These are phyloP conservation scores for Penicillium concentricum DNA, from an alignment of 2,329 filamentous ascomycete species.

Conservation along the genomic window DNA sequence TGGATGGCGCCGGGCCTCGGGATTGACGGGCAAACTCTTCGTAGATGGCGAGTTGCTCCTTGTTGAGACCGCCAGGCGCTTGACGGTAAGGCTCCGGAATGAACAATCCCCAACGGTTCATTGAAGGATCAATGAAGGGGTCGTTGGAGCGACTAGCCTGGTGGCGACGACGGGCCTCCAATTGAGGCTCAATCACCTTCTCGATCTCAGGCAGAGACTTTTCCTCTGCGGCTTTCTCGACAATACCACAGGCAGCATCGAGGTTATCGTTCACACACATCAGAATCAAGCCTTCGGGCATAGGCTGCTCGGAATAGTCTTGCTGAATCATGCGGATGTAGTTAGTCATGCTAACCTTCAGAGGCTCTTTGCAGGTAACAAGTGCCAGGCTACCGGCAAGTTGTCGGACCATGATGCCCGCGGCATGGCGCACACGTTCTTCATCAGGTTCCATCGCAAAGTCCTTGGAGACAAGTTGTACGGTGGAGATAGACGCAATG, in stretches of 20 bases:
- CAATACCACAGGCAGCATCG: constrained; percentile 86
- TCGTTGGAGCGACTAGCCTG: constrained; percentile 74
- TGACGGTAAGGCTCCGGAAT: constrained; percentile 94
- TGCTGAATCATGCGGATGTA: constrained; percentile 85
- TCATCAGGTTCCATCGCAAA: constrained; percentile 92
- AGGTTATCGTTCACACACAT: constrained; percentile 99
- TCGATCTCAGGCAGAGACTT: constrained; percentile 93
- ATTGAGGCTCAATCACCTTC: constrained; percentile 78
- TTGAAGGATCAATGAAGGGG: constrained; percentile 74
- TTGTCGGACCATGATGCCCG: constrained; percentile 91
- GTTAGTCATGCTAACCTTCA: constrained; percentile 95
- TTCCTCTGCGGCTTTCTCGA: constrained; percentile 93
- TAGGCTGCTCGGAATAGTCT: constrained; percentile 63
- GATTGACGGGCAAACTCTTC: constrained; percentile 92
- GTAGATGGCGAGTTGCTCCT: constrained; percentile 92
- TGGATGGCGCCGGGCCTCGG: constrained; percentile 59
- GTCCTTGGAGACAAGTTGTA: constrained; percentile 93
- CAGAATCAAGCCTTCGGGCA: constrained; percentile 91
- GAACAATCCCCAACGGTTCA: constrained; percentile 89
- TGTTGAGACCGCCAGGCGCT: constrained; percentile 76
- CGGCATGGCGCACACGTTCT: constrained; percentile 78
- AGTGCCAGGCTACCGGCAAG: constrained; percentile 90
- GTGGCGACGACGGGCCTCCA: constrained; percentile 75
- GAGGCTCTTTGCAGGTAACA: constrained; percentile 96
- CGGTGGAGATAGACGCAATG: constrained; percentile 94